Conservation (phyloP, 2,329 filamentous ascomycete species). For the Domatiomyces catenatus region DNA sequence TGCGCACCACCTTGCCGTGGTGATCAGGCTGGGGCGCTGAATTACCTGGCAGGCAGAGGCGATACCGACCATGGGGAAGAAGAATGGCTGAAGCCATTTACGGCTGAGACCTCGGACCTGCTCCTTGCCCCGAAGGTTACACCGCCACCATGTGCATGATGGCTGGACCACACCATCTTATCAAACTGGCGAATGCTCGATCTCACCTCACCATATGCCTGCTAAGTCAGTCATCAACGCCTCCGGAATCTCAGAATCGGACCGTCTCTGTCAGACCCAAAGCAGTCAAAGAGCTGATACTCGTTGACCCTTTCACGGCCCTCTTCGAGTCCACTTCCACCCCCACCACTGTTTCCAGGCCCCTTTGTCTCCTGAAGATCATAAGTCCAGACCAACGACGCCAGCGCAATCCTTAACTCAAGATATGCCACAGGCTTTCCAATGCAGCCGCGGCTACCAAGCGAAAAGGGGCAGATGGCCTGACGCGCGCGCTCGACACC, state of each 20-base stretch:
- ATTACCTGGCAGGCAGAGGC: too few species aligned
- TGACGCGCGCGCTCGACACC: constrained; percentile 43
- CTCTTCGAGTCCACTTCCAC: neutral
- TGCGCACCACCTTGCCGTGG: too few species aligned
- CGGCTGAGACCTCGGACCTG: too few species aligned
- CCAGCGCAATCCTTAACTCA: constrained; percentile 27
- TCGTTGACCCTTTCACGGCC: constrained; percentile 1
- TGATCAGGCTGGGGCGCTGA: too few species aligned
- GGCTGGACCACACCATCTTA: too few species aligned
- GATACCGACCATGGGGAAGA: too few species aligned
- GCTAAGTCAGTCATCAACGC: neutral
- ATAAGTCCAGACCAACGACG: constrained; percentile 21
- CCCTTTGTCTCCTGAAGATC: neutral
- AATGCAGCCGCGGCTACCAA: constrained; percentile 28
- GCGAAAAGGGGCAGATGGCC: constrained; percentile 44
- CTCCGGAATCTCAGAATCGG: neutral
- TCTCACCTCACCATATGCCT: neutral
- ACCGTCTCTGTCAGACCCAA: constrained; percentile 2
- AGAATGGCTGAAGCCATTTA: too few species aligned
- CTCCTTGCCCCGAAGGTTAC: too few species aligned
- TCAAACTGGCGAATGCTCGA: too few species aligned
- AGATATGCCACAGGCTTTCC: constrained; percentile 30
- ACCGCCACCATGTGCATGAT: too few species aligned
- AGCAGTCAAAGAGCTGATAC: constrained; percentile 2
- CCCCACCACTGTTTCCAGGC: neutral